phyloP scores from a whole-genome alignment of 805 yeast species.

The Wickerhamomyces kurtzmanii region DNA sequence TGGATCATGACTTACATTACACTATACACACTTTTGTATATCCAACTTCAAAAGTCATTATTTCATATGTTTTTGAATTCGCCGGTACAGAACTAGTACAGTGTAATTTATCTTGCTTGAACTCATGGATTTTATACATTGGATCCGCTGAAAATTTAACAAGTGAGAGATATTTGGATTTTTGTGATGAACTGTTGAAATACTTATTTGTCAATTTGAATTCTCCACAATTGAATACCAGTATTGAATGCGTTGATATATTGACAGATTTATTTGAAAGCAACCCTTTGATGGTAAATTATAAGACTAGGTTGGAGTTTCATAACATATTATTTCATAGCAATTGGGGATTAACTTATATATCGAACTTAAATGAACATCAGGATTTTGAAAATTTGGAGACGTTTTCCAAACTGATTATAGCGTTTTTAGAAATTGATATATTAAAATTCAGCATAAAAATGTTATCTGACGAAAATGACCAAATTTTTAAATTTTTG shows the following conservation, averaged over 20 bases:
- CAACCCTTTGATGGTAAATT: conserved; percentile 13
- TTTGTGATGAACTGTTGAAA: conserved; percentile 11
- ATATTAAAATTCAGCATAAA: conserved; percentile 29
- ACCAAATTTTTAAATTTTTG: conserved; percentile 36
- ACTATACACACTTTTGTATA: conserved; percentile 25
- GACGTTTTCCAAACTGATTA: conserved; percentile 33
- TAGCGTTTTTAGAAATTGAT: conserved; percentile 37
- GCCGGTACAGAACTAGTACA: conserved; percentile 3
- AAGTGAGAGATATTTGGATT: conserved; percentile 11
- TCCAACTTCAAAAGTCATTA: conserved; percentile 16
- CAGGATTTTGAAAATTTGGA: conserved; percentile 27
- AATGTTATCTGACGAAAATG: conserved; percentile 23
- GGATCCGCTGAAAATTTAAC: conserved; percentile 22
- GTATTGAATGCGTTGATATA: conserved; percentile 6
- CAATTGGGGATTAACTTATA: conserved; percentile 33
- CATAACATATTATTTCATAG: conserved; percentile 25
- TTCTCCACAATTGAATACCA: conserved; percentile 6
- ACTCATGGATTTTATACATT: conserved; percentile 27
- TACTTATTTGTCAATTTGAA: conserved; percentile 7
- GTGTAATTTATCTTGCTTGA: conserved; percentile 20
- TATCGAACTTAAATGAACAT: conserved; percentile 21
- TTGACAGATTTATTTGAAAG: conserved; percentile 17
- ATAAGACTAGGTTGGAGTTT: conserved; percentile 5
- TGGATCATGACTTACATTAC: conserved; percentile 23
- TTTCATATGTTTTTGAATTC: conserved; percentile 7